These are phyloP conservation scores for Candida pseudoviswanathii DNA, from an alignment of 1,139 yeast species.

Conservation along the genomic window DNA sequence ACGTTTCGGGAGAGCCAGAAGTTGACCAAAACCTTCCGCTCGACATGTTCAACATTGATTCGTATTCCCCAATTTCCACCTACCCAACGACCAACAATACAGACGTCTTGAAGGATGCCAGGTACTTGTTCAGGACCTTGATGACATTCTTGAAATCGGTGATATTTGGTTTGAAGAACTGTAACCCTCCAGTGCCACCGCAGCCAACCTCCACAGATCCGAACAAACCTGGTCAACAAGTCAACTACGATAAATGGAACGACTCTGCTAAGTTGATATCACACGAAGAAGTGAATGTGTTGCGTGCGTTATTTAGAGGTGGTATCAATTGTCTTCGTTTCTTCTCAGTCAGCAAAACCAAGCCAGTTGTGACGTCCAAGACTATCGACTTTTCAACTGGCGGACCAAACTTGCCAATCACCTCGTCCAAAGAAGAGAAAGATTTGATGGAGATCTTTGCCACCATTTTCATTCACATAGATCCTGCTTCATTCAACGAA, in stretches of 20 bases:
- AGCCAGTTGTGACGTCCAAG: constrained; percentile 39
- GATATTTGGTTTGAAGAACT: constrained; percentile 84
- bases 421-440: constrained; percentile 89
- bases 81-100: constrained; percentile 38
- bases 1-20: constrained; percentile 7
- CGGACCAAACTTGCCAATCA: constrained; percentile 80
- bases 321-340: constrained; percentile 81
- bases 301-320: constrained; percentile 78
- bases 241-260: constrained; percentile 69
- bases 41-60: constrained; percentile 43
- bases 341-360: constrained; percentile 61
- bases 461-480: constrained; percentile 89
- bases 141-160: constrained; percentile 91
- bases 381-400: constrained; percentile 67
- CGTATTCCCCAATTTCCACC: constrained; percentile 41
- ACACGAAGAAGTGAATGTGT: constrained; percentile 77
- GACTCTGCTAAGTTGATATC: constrained; percentile 84
- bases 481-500: constrained; percentile 94
- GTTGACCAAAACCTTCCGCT: constrained; percentile 17
- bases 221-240: constrained; percentile 59
- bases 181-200: constrained; percentile 83
- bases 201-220: constrained; percentile 54
- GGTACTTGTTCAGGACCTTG: constrained; percentile 82
- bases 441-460: constrained; percentile 96
- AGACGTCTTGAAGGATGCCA: constrained; percentile 83